A percentile compares a stretch with the other conserved stretches of the same genome.
These are phyloP conservation scores for Orbilia brochopaga DNA, from an alignment of 2,329 filamentous ascomycete genomes.

Conservation along the genomic window DNA sequence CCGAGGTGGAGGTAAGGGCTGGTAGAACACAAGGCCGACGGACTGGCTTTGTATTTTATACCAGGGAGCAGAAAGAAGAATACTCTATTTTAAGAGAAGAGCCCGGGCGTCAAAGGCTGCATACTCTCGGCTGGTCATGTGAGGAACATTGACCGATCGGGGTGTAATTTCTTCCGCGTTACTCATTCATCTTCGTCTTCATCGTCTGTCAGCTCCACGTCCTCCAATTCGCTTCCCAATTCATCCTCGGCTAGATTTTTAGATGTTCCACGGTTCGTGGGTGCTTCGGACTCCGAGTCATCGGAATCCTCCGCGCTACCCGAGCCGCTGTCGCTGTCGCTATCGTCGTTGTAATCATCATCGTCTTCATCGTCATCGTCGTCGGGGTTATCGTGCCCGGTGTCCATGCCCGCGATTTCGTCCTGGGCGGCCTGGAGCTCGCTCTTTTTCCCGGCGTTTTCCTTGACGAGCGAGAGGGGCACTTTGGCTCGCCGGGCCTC, in stretches of 20 bases:
- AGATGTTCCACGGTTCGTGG: not conserved
- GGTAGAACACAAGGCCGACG: too few relatives aligned
- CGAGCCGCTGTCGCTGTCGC: slow-evolving; percentile 1
- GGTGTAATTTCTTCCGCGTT: not conserved
- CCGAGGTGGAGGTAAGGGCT: too few relatives aligned
- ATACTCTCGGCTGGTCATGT: not conserved
- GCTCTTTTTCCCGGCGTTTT: slow-evolving; percentile 37
- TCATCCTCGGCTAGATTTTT: slow-evolving; percentile 44
- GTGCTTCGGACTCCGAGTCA: slow-evolving; percentile 13
- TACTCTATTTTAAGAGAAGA: too few relatives aligned
- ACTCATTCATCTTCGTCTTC: slow-evolving; percentile 17
- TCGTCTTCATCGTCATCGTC: slow-evolving; percentile 30
- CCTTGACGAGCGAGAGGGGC: slow-evolving; percentile 31
- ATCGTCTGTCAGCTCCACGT: slow-evolving; percentile 43
- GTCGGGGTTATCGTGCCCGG: slow-evolving; percentile 24
- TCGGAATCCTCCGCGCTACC: slow-evolving; percentile 12
- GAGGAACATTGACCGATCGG: not conserved
- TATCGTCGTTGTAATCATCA: slow-evolving; percentile 13
- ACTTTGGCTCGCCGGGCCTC: slow-evolving; percentile 71
- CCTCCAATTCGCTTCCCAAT: slow-evolving; percentile 42
- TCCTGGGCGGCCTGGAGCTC: slow-evolving; percentile 43
- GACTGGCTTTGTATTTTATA: too few relatives aligned
- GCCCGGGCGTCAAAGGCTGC: too few relatives aligned
- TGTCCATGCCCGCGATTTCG: slow-evolving; percentile 35
- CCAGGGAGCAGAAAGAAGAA: too few relatives aligned